A percentile compares a stretch with the other conserved stretches of the same genome.
Conservation (phyloP, 2,329 filamentous ascomycete species). For the Trichoderma koningii region DNA sequence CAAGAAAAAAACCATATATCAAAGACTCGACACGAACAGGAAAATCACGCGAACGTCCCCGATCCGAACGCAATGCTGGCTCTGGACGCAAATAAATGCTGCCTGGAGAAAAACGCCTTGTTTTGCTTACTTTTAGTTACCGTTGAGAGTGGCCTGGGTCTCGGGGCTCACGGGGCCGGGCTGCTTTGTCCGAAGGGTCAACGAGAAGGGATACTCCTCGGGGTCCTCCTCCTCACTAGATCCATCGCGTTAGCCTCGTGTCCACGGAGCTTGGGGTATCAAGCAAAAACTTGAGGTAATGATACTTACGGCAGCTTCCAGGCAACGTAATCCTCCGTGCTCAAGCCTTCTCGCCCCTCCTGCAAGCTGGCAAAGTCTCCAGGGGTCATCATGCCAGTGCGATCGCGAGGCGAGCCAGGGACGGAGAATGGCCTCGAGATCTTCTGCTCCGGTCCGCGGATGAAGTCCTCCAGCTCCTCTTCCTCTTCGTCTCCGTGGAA, state of each 20-base stretch:
- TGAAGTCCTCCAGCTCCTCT: conserved; percentile 67
- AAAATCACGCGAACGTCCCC: conserved; percentile 3
- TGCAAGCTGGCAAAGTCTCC: conserved; percentile 96
- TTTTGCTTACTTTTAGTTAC: conserved; percentile 22
- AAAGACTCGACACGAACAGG: conserved; percentile 11
- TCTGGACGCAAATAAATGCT: conserved; percentile 10
- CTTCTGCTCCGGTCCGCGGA: conserved; percentile 91
- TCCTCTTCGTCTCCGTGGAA: conserved; percentile 81
- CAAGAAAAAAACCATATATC: conserved; percentile 21
- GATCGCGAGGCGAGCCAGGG: conserved; percentile 86
- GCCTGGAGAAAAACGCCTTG: not conserved
- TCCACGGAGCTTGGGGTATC: not conserved
- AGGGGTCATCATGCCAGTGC: conserved; percentile 97
- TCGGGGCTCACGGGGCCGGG: conserved; percentile 39
- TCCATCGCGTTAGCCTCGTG: conserved; percentile 30
- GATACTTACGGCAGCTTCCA: conserved; percentile 94
- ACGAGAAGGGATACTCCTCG: conserved; percentile 65
- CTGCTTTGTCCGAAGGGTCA: conserved; percentile 59
- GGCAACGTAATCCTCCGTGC: conserved; percentile 94
- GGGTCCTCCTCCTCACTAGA: conserved; percentile 88
- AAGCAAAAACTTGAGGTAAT: not conserved
- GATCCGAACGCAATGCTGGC: conserved; percentile 15
- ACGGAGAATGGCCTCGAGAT: conserved; percentile 92
- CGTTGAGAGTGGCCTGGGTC: conserved; percentile 31
- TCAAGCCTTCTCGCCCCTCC: conserved; percentile 88